Base-by-base conservation (phyloP, 2,329 filamentous ascomycete species). In the Exophiala xenobiotica region DNA sequence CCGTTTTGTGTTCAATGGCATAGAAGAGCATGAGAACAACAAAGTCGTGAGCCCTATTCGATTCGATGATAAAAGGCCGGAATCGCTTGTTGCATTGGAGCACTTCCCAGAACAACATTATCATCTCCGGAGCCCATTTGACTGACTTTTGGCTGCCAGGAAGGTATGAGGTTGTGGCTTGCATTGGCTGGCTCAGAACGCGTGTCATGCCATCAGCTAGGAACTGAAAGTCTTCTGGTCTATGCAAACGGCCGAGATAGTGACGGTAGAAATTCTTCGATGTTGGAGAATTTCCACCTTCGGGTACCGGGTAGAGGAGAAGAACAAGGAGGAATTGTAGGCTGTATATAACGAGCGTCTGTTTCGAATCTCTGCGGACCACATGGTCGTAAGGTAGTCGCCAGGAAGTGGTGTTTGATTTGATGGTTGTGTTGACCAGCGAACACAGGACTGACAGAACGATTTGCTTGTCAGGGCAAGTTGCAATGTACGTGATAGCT, bases 21-120 rank as follows among this genome's bases (percentile, higher is more conserved):
- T 97, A 96, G 71, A 95, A 99, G 3, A 97, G 74, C 33, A 95
- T 84, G 16, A 97, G 76, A 9, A 97, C 82, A 45, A 96, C 79
- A 69, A 97, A 96, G 67, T 99, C 93, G 64, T 96, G 89, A 0
- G 88, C 89, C 47, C 92, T 80, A 65, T 93, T 90, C 0, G 93
- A 97, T 63, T 99, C 93, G 57, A 97, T 92, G 64, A 99, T 93
- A 70, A 96, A 99, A 1, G 90, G 90, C 24, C 93, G 81, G 72
- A 99, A 99, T 53, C 92, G 82, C 72, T 96, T 97, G 72, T 99
- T 99, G 78, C 92, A 96, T 70, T 99, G 93, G 3, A 93, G 83
- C 29, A 90, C 83, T 73, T 99, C 93, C 93, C 93, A 99, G 66
- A 97, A 96, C 2, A 99, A 78, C 80, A 96, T 93, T 49, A 97